Percentiles rank a stretch among this genome's conserved stretches.
phyloP scores from a whole-genome alignment of 768 basidiomycete genomes.

The Astraeus odoratus region DNA sequence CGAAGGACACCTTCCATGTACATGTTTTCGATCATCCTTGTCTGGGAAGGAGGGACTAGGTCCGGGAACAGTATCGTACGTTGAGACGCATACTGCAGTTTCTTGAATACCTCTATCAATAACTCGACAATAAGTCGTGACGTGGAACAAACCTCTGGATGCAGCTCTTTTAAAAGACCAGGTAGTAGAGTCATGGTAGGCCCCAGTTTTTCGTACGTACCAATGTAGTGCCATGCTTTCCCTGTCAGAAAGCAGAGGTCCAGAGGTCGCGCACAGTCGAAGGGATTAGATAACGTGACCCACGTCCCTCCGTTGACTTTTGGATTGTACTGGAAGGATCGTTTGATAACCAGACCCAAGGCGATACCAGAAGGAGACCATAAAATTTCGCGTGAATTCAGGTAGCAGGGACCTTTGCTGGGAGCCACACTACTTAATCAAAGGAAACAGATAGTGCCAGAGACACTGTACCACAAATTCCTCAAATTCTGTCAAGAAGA shows the following conservation, averaged over 20 bases:
- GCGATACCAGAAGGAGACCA: conserved; percentile 19
- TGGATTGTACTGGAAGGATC: conserved; percentile 22
- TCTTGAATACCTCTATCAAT: conserved; percentile 10
- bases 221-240: conserved; percentile 13
- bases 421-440: not conserved
- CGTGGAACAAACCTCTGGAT: conserved; percentile 5
- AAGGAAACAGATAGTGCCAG: not conserved
- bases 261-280: conserved; percentile 11
- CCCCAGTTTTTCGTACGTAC: conserved; percentile 21
- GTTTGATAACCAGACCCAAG: conserved; percentile 20
- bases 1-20: conserved; percentile 23
- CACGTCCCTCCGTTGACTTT: conserved; percentile 11
- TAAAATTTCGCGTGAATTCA: conserved; percentile 13
- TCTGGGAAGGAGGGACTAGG: conserved; percentile 18
- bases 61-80: conserved; percentile 16
- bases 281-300: conserved; percentile 7
- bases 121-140: not conserved
- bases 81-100: conserved; percentile 11
- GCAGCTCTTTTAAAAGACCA: conserved; percentile 8
- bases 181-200: conserved; percentile 10
- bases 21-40: conserved; percentile 21
- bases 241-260: conserved; percentile 13
- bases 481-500: conserved; percentile 4
- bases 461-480: conserved; percentile 8
- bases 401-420: conserved; percentile 10